These are phyloP conservation scores for Sugiyamaella floridensis DNA, from an alignment of 805 yeast species.

Conservation along the genomic window DNA sequence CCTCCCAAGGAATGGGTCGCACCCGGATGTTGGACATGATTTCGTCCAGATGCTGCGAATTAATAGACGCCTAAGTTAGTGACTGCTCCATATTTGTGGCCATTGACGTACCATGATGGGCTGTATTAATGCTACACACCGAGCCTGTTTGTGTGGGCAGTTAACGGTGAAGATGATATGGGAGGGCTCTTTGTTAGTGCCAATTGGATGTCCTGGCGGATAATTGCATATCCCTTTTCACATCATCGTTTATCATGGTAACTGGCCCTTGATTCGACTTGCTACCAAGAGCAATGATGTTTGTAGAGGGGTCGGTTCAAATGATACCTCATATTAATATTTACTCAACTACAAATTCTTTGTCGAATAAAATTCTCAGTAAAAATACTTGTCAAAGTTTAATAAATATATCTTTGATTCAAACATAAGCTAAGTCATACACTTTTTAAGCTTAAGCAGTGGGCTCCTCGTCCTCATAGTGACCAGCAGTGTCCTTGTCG, in stretches of 20 bases:
- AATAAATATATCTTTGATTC: neutral
- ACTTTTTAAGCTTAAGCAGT: neutral
- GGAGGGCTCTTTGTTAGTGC: neutral
- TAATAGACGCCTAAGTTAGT: slow-evolving; percentile 7
- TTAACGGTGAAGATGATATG: neutral
- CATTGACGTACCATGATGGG: neutral
- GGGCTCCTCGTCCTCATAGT: neutral
- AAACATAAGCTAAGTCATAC: neutral
- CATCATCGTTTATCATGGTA: no score
- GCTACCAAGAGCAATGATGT: neutral
- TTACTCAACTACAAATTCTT: no score
- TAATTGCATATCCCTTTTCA: neutral
- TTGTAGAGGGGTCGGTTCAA: neutral
- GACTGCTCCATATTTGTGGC: neutral
- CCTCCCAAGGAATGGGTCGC: slow-evolving; percentile 88
- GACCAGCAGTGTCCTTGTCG: slow-evolving; percentile 12
- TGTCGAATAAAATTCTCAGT: no score
- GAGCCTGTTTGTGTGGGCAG: neutral
- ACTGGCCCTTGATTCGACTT: no score
- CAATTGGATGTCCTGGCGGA: neutral
- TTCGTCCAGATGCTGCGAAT: slow-evolving; percentile 29
- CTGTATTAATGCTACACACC: neutral
- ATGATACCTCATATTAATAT: neutral
- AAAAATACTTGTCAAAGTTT: neutral
- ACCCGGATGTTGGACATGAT: slow-evolving; percentile 55